Conservation (phyloP, 257 asterid genomes). For the Verbena officinalis region DNA sequence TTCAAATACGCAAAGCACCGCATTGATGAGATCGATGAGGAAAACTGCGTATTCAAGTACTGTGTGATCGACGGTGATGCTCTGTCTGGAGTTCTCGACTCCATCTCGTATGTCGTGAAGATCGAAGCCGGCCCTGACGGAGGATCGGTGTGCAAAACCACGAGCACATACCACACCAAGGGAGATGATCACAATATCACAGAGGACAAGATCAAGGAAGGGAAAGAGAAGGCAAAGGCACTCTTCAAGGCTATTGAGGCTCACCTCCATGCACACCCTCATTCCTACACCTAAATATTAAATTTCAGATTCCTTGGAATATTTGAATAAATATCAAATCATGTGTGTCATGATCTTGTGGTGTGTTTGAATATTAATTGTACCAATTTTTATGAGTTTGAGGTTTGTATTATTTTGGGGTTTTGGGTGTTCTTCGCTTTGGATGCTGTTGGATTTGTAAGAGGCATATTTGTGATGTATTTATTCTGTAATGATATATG, state of each 20-base stretch:
- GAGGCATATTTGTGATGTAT: no score
- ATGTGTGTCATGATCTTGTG: no score
- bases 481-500: no score
- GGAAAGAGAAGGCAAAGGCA: slow-evolving; percentile 34
- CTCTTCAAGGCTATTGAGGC: slow-evolving; percentile 40
- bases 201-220: slow-evolving; percentile 42
- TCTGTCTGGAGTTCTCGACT: slow-evolving; percentile 38
- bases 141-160: slow-evolving; percentile 45
- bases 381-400: no score
- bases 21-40: slow-evolving; percentile 45
- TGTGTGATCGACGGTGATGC: slow-evolving; percentile 49
- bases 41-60: slow-evolving; percentile 38
- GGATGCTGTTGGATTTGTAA: no score
- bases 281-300: background rate
- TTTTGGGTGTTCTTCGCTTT: no score
- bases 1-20: slow-evolving; percentile 46
- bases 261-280: background rate
- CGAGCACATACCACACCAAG: slow-evolving; percentile 37
- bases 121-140: slow-evolving; percentile 38
- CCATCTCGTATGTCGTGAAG: slow-evolving; percentile 37
- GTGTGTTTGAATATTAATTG: no score
- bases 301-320: no score
- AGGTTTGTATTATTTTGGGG: no score
- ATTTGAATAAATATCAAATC: no score
- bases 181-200: slow-evolving; percentile 29